Evolutionary conservation across 345 rosid genomes (phyloP).

Genomic region (Heritiera fomes): DNA sequence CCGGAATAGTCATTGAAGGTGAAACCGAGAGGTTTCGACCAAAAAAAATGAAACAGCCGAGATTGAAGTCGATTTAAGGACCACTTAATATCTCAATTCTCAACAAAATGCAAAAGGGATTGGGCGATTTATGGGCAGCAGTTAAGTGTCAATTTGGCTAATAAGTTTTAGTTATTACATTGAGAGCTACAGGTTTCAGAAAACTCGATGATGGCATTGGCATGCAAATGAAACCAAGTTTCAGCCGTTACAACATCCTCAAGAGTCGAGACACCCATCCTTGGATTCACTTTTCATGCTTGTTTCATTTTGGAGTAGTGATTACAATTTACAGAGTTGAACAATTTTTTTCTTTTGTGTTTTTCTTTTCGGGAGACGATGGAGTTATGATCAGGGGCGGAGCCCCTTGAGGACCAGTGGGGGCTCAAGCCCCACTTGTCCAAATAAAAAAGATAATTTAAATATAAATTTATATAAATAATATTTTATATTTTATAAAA

Average conservation of each 20-base stretch:
- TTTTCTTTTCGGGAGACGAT: no score
- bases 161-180: background rate
- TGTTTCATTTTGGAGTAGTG: background rate
- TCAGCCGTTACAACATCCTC: background rate
- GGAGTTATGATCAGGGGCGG: no score
- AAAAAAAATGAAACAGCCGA: background rate
- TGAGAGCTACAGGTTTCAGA: background rate
- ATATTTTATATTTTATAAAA: no score
- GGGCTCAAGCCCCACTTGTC: no score
- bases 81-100: constrained; percentile 10
- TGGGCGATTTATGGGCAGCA: no score
- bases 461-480: no score
- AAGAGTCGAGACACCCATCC: background rate
- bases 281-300: background rate
- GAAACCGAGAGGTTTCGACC: no score
- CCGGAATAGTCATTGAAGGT: no score
- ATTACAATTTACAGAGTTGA: background rate
- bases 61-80: background rate
- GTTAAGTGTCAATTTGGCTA: background rate
- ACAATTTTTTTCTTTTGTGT: background rate
- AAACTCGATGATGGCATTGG: background rate
- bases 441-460: no score
- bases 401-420: no score
- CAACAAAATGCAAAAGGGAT: background rate
- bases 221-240: background rate